Base-by-base conservation (phyloP, 192 early-diverging fungal species). In the Radiomyces spectabilis region DNA sequence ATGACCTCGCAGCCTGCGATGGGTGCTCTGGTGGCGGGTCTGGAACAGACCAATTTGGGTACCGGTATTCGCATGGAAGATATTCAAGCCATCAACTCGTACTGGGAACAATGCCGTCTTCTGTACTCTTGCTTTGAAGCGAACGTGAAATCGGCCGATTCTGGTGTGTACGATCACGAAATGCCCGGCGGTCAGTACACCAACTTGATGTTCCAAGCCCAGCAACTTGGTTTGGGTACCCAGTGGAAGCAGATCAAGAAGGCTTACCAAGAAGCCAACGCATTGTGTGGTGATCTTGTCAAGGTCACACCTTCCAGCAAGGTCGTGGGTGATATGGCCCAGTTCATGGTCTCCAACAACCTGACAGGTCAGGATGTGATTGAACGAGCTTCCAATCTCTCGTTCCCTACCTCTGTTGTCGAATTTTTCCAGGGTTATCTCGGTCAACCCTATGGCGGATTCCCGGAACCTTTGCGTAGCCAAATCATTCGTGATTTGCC, bases 161-260 rank as follows among this genome's bases (percentile, higher is more conserved):
- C 93, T 2, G 86, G 87, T 18, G 93, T 97, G 13, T 97, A 97
- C 71, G 78, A 85, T 25, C 92, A 94, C 67, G 95, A 97, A 77
- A 95, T 97, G 95, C 93, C 92, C 43, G 92, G 94, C 54, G 87
- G 95, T 25, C 95, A 98, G 74, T 98, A 98, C 80, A 98, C 95
- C 43, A 98, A 98, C 75, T 71, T 98, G 39, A 83, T 96, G 78
- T 98, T 98, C 87, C 95, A 98, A 72, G 85, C 90, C 29, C 88
- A 94, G 67, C 89, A 92, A 60, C 78, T 96, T 15, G 95, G 95
- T 6, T 77, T 98, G 12, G 95, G 95, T 42, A 81, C 89, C 27
- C 82, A 84, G 55, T 98, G 95, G 95, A 85, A 91, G 60, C 88
- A 90, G 58, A 89, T 98, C 60, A 96, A 96, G 75, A 73, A 75